phyloP scores from a whole-genome alignment of 306 rosid genomes.

The Carpinus fangiana region DNA sequence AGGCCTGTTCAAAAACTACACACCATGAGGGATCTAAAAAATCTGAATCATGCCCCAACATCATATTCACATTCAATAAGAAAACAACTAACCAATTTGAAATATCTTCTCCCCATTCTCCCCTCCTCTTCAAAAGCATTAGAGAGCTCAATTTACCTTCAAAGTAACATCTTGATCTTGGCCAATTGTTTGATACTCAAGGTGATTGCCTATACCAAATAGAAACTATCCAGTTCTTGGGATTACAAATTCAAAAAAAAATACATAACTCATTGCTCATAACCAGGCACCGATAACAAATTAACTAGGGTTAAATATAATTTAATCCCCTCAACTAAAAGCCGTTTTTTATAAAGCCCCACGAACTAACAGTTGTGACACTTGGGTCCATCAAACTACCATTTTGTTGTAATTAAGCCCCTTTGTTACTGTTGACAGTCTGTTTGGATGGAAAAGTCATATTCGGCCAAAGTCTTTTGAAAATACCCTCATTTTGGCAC shows the following conservation, averaged over 20 bases:
- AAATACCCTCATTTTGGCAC: too few relatives aligned
- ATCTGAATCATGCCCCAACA: neutral
- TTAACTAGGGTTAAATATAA: neutral
- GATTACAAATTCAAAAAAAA: neutral
- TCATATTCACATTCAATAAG: neutral
- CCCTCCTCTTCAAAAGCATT: neutral
- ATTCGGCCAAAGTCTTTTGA: too few relatives aligned
- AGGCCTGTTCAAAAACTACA: neutral
- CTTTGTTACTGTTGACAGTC: too few relatives aligned
- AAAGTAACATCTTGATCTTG: neutral
- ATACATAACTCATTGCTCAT: too few relatives aligned
- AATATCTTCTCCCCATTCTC: neutral
- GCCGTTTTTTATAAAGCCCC: too few relatives aligned
- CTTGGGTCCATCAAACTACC: too few relatives aligned
- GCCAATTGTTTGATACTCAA: neutral
- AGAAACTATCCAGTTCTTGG: neutral
- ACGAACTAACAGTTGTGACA: too few relatives aligned
- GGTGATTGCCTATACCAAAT: neutral
- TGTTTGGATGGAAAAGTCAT: too few relatives aligned
- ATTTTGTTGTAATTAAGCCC: too few relatives aligned
- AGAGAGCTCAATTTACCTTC: neutral
- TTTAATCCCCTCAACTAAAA: too few relatives aligned
- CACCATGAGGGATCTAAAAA: constrained; percentile 1
- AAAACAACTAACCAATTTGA: neutral
- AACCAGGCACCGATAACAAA: neutral